Evolutionary conservation across 306 rosid species (phyloP).

Genomic region (Sindora glabra): DNA sequence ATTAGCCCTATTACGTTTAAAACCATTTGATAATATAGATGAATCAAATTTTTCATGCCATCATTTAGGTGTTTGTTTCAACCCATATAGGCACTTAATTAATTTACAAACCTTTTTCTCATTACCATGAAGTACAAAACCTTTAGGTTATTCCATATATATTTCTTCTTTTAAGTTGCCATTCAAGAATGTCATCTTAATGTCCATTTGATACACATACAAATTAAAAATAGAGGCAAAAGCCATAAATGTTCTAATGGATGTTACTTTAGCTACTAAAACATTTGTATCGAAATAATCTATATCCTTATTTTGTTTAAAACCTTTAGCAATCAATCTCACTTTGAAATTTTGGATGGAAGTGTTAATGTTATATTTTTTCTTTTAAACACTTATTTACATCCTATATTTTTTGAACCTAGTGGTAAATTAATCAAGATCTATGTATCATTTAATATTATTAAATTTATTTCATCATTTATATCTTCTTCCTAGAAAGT

Average conservation of each 20-base stretch:
- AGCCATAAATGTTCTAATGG: not conserved
- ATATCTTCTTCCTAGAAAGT: not conserved
- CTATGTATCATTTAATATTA: not conserved
- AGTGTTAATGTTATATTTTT: too few species aligned
- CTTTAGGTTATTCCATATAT: not conserved
- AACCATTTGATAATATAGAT: too few species aligned
- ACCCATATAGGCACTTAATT: too few species aligned
- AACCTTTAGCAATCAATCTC: not conserved
- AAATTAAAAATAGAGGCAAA: not conserved
- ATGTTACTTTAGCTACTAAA: not conserved
- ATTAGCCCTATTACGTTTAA: too few species aligned
- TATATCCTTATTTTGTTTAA: not conserved
- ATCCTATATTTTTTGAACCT: not conserved
- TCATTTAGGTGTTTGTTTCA: too few species aligned
- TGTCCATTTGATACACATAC: not conserved
- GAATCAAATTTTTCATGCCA: too few species aligned
- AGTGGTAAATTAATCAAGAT: not conserved
- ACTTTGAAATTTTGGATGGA: not conserved
- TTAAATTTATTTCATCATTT: not conserved
- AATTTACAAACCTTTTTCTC: too few species aligned
- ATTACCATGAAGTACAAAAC: too few species aligned
- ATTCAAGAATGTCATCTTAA: not conserved
- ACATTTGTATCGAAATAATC: not conserved
- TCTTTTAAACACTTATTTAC: not conserved
- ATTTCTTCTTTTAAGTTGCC: not conserved